Percentiles rank a stretch among this genome's conserved stretches.
These are phyloP conservation scores for Fomitopsis pinicola DNA, from an alignment of 1,284 basidiomycete genomes.

Conservation along the genomic window DNA sequence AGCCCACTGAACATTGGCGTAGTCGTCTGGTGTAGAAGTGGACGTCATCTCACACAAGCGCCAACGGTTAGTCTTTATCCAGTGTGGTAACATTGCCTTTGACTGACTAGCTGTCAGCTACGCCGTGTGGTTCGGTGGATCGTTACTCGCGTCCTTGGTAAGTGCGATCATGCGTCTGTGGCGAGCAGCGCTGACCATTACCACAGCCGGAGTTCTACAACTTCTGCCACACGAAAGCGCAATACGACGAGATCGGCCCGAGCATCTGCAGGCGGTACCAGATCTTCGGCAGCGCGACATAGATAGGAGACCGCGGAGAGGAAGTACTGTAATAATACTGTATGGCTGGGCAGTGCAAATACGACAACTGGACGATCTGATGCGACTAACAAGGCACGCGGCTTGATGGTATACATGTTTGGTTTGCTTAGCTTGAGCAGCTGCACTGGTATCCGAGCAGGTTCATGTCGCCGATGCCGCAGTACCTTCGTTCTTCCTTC, in stretches of 20 bases:
- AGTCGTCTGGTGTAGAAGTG: slow-evolving; percentile 94
- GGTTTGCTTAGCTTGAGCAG: slow-evolving; percentile 67
- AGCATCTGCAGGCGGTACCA: slow-evolving; percentile 94
- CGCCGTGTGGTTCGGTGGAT: slow-evolving; percentile 99
- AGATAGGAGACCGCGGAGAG: slow-evolving; percentile 15
- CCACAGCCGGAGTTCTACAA: slow-evolving; percentile 91
- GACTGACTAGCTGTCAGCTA: slow-evolving; percentile 44
- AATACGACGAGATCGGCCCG: slow-evolving; percentile 97
- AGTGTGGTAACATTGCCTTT: background rate
- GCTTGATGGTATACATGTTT: background rate
- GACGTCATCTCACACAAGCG: slow-evolving; percentile 99
- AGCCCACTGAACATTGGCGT: background rate
- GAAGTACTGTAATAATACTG: slow-evolving; percentile 14
- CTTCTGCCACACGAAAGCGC: slow-evolving; percentile 96
- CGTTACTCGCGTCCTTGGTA: slow-evolving; percentile 87
- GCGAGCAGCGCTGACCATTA: background rate
- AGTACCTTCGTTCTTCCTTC: slow-evolving; percentile 72
- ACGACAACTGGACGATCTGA: background rate
- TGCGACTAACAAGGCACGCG: background rate
- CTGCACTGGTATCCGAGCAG: slow-evolving; percentile 92
- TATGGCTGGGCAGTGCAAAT: slow-evolving; percentile 6
- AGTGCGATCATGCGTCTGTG: slow-evolving; percentile 29
- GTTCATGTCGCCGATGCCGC: slow-evolving; percentile 69
- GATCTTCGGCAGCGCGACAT: slow-evolving; percentile 89
- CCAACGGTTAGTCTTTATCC: slow-evolving; percentile 61